phyloP scores from a whole-genome alignment of 495 filamentous ascomycete species.

The Aspergillus sclerotioniger region DNA sequence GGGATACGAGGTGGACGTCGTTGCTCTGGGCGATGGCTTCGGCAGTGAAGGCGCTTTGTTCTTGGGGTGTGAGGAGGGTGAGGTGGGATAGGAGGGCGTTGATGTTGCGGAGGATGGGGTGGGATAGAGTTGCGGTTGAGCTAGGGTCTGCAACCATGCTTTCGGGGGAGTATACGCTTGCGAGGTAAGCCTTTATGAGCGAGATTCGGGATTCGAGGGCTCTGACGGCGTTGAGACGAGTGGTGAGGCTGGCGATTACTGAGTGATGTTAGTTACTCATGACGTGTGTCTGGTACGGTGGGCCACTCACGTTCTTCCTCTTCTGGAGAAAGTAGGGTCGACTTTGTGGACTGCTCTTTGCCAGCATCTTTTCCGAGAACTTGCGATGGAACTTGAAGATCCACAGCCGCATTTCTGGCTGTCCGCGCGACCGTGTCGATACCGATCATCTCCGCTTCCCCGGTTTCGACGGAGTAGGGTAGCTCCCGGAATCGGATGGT shows the following conservation, averaged over 20 bases:
- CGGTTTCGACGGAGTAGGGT: conserved; percentile 84
- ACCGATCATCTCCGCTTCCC: conserved; percentile 95
- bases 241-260: conserved; percentile 71
- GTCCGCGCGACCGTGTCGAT: conserved; percentile 87
- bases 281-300: background rate
- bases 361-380: conserved; percentile 30
- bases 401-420: conserved; percentile 70
- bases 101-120: conserved; percentile 57
- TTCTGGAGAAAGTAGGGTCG: conserved; percentile 61
- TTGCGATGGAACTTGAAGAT: conserved; percentile 24
- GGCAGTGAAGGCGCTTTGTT: conserved; percentile 57
- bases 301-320: conserved; percentile 68
- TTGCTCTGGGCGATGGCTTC: conserved; percentile 69
- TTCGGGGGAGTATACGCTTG: conserved; percentile 61
- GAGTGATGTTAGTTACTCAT: conserved; percentile 14
- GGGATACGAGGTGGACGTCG: conserved; percentile 70
- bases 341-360: conserved; percentile 36
- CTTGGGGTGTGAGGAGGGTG: conserved; percentile 48
- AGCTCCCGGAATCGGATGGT: conserved; percentile 77
- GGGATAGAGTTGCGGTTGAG: conserved; percentile 28
- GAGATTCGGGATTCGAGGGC: conserved; percentile 84
- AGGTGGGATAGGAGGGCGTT: conserved; percentile 54
- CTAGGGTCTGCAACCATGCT: conserved; percentile 22
- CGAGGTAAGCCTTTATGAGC: conserved; percentile 78
- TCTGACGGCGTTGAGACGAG: conserved; percentile 86